Evolutionary conservation across 306 rosid genomes (phyloP).

Genomic region (Notholithocarpus densiflorus): DNA sequence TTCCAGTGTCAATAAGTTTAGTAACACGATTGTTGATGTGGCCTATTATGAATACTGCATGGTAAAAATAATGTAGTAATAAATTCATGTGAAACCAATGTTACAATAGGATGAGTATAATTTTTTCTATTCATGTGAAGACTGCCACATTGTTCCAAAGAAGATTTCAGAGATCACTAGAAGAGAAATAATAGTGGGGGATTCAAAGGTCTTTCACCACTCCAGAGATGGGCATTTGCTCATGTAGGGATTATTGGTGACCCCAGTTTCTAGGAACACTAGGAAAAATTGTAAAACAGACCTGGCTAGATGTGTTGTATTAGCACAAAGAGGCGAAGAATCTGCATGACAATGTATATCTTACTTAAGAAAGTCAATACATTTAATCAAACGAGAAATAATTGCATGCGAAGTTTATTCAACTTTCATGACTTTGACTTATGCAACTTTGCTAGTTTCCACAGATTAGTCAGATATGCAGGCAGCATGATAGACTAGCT

Average conservation of each 20-base stretch:
- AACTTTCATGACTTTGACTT: background rate
- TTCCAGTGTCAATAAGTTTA: too few relatives aligned
- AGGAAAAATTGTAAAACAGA: background rate
- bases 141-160: constrained; percentile 46
- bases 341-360: background rate
- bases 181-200: constrained; percentile 54
- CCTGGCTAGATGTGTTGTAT: background rate
- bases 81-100: too few relatives aligned
- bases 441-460: too few relatives aligned
- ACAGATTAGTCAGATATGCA: too few relatives aligned
- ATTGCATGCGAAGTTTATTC: background rate
- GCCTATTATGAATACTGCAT: too few relatives aligned
- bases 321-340: background rate
- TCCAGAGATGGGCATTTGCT: constrained; percentile 49
- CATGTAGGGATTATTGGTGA: constrained; percentile 61
- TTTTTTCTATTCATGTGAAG: constrained; percentile 31
- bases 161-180: constrained; percentile 36
- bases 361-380: background rate
- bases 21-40: too few relatives aligned
- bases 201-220: constrained; percentile 55
- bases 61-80: too few relatives aligned
- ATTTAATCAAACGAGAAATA: background rate
- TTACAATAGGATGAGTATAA: too few relatives aligned
- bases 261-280: background rate
- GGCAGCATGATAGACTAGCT: too few relatives aligned